Conservation (phyloP, 306 rosid genomes). For the Trifolium subterraneum region DNA sequence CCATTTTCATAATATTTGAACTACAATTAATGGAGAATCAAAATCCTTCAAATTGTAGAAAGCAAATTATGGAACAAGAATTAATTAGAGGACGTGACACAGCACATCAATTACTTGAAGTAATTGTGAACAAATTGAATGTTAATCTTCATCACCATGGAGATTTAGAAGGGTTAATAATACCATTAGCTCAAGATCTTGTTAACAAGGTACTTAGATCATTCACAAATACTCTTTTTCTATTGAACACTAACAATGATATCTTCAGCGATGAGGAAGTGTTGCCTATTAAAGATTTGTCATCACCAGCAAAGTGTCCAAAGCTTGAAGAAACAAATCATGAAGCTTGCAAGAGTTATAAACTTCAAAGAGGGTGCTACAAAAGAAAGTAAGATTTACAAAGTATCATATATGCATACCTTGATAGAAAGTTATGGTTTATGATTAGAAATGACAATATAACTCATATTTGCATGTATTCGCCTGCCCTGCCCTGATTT, state of each 20-base stretch:
- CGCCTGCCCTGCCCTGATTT: too few relatives aligned
- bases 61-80: slow-evolving; percentile 32
- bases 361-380: slow-evolving; percentile 31
- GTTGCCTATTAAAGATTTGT: slow-evolving; percentile 14
- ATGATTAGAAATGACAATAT: not conserved
- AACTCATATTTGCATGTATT: too few relatives aligned
- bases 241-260: slow-evolving; percentile 24
- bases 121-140: slow-evolving; percentile 18
- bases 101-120: slow-evolving; percentile 42
- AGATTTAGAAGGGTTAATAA: not conserved
- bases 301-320: not conserved
- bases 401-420: not conserved
- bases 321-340: not conserved
- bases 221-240: slow-evolving; percentile 41
- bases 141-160: not conserved
- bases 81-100: slow-evolving; percentile 32
- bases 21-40: slow-evolving; percentile 32
- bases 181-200: slow-evolving; percentile 35
- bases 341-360: not conserved
- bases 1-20: too few relatives aligned
- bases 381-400: slow-evolving; percentile 38
- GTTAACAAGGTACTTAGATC: slow-evolving; percentile 30
- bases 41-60: not conserved
- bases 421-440: not conserved
- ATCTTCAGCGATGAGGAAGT: not conserved